phyloP scores from a whole-genome alignment of 129 eudicot species.

The Pittosporum tobira region DNA sequence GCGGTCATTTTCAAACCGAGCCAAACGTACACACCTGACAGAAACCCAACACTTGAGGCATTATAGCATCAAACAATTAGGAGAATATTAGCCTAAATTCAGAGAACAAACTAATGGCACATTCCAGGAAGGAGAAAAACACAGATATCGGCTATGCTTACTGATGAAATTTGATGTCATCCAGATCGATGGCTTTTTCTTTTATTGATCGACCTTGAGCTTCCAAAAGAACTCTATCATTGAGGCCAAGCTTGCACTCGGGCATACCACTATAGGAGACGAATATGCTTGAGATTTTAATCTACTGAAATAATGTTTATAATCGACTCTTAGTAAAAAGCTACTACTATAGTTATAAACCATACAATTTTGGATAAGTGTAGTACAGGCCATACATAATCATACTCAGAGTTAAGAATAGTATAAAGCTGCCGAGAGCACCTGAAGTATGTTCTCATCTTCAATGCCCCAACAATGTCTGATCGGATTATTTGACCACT shows the following conservation, averaged over 20 bases:
- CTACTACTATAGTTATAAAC: no score
- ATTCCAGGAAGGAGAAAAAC: neutral
- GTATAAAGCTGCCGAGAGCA: slow-evolving; percentile 3
- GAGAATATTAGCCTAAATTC: slow-evolving; percentile 7
- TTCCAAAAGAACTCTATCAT: slow-evolving; percentile 77
- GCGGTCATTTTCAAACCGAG: slow-evolving; percentile 81
- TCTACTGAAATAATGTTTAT: no score
- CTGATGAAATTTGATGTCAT: slow-evolving; percentile 92
- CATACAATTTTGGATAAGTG: no score
- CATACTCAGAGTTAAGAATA: neutral
- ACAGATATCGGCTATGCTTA: slow-evolving; percentile 22
- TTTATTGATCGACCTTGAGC: slow-evolving; percentile 71
- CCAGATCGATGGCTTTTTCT: slow-evolving; percentile 82
- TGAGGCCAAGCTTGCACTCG: slow-evolving; percentile 87
- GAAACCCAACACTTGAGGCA: slow-evolving; percentile 1
- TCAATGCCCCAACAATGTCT: slow-evolving; percentile 74
- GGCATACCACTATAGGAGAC: slow-evolving; percentile 78
- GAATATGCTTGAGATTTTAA: neutral
- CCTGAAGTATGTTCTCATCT: slow-evolving; percentile 83
- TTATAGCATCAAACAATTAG: neutral
- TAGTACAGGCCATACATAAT: no score
- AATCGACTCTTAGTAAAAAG: no score
- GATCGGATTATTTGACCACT: slow-evolving; percentile 73
- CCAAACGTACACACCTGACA: slow-evolving; percentile 81
- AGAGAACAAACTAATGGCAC: slow-evolving; percentile 3